Evolutionary conservation across 2,329 filamentous ascomycete genomes (phyloP).

Genomic region (Cadophora sp.): DNA sequence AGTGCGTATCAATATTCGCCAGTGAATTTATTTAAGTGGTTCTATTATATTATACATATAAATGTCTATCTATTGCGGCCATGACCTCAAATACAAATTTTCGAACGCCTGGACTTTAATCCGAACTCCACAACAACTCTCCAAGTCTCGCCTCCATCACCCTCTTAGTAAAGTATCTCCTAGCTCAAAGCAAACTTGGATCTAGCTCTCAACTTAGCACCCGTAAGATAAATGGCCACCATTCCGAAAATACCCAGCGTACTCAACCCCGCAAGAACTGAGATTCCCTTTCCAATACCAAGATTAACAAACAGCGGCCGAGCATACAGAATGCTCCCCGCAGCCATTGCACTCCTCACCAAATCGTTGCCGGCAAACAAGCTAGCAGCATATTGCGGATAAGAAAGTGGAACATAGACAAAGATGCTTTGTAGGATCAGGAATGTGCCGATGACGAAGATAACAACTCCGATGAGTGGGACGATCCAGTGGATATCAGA

Average conservation of each 20-base stretch:
- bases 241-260: constrained; percentile 61
- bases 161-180: not conserved
- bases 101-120: too few relatives aligned
- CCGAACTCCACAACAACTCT: too few relatives aligned
- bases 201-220: constrained; percentile 21
- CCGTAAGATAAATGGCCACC: constrained; percentile 41
- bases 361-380: constrained; percentile 53
- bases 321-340: constrained; percentile 63
- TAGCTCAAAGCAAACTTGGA: constrained; percentile 25
- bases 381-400: constrained; percentile 57
- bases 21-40: too few relatives aligned
- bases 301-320: constrained; percentile 63
- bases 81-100: too few relatives aligned
- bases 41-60: too few relatives aligned
- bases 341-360: constrained; percentile 50
- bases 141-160: too few relatives aligned
- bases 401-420: constrained; percentile 60
- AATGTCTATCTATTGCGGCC: too few relatives aligned
- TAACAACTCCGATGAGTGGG: constrained; percentile 58
- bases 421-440: constrained; percentile 63
- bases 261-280: constrained; percentile 57
- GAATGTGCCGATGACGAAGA: constrained; percentile 55
- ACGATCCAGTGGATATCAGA: constrained; percentile 59
- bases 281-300: constrained; percentile 61
- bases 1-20: too few relatives aligned